phyloP scores from a whole-genome alignment of 73 alveolate genomes.

The Paramecium sexaurelia region DNA sequence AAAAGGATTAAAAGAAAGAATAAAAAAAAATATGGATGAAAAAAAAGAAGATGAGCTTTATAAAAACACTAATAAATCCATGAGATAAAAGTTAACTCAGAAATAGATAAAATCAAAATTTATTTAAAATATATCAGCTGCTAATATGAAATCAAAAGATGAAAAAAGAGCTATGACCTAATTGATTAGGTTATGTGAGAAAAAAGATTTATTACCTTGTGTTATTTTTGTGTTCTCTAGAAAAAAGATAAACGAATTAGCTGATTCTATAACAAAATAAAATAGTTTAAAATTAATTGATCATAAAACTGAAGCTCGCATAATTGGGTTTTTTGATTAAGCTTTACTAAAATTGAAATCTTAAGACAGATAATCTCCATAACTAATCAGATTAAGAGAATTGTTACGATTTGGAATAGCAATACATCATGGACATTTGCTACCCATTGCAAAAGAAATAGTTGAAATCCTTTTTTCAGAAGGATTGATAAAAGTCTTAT shows the following conservation, averaged over 20 bases:
- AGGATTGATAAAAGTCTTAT: slow-evolving; percentile 92
- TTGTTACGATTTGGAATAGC: slow-evolving; percentile 93
- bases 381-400: slow-evolving; percentile 77
- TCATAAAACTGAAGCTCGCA: slow-evolving; percentile 72
- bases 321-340: slow-evolving; percentile 77
- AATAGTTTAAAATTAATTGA: slow-evolving; percentile 50
- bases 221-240: slow-evolving; percentile 95
- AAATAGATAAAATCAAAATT: slow-evolving; percentile 66
- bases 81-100: slow-evolving; percentile 72
- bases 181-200: slow-evolving; percentile 73
- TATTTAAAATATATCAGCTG: slow-evolving; percentile 42
- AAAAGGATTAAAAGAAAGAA: slow-evolving; percentile 59
- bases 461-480: slow-evolving; percentile 96
- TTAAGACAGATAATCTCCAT: slow-evolving; percentile 86
- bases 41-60: slow-evolving; percentile 71
- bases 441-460: slow-evolving; percentile 95
- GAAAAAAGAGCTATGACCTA: slow-evolving; percentile 50
- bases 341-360: slow-evolving; percentile 79
- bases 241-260: slow-evolving; percentile 82
- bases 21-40: slow-evolving; percentile 64
- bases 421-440: slow-evolving; percentile 95
- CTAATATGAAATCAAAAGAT: slow-evolving; percentile 61
- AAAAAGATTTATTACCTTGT: slow-evolving; percentile 90
- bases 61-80: slow-evolving; percentile 72
- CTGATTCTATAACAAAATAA: slow-evolving; percentile 70